phyloP scores from a whole-genome alignment of 225 moss, liverwort and hornwort species.

The Antitrichia curtipendula region DNA sequence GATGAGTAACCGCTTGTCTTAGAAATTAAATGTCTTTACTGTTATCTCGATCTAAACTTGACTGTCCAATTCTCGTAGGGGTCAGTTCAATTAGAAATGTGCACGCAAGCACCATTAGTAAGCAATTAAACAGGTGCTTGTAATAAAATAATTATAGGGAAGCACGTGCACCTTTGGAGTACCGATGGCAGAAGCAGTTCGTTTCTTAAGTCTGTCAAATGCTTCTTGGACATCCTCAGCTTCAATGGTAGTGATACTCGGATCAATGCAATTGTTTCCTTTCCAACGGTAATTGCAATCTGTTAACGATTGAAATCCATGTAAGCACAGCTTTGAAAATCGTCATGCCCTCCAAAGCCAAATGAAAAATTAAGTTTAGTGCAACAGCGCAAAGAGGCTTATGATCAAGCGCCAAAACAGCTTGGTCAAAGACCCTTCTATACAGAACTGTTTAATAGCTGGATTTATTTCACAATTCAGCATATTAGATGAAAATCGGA shows the following conservation, averaged over 20 bases:
- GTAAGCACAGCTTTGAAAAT: background rate
- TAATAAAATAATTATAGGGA: background rate
- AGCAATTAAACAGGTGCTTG: background rate
- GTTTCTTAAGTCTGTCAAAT: constrained; percentile 62
- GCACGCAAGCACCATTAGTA: background rate
- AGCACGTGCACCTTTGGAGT: constrained; percentile 68
- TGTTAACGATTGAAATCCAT: background rate
- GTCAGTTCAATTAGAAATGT: background rate
- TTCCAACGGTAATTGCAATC: background rate
- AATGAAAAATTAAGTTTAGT: background rate
- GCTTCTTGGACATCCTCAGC: constrained; percentile 65
- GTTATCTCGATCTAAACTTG: background rate
- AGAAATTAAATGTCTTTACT: background rate
- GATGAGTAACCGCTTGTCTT: background rate
- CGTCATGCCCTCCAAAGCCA: background rate
- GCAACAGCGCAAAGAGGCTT: background rate
- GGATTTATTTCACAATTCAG: background rate
- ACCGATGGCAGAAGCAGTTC: constrained; percentile 94
- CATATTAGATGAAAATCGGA: background rate
- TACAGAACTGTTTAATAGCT: background rate
- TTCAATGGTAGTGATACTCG: constrained; percentile 1
- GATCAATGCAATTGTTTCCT: background rate
- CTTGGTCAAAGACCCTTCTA: background rate
- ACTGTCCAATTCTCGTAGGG: background rate
- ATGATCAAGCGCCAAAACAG: background rate